Conservation (phyloP, 129 eudicot species). For the Artemisia tridentata region DNA sequence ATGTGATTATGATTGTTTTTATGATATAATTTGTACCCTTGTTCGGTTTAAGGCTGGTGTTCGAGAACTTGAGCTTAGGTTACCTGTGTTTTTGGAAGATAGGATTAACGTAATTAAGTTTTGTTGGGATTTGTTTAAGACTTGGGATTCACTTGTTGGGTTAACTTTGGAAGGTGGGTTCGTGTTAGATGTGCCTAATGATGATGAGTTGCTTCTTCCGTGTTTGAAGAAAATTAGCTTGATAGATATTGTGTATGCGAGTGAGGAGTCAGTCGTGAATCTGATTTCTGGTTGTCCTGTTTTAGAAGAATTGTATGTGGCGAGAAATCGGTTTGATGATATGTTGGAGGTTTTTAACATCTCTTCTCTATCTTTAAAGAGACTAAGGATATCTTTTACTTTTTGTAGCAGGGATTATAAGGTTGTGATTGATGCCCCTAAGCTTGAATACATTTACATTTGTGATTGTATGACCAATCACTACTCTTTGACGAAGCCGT, state of each 20-base stretch:
- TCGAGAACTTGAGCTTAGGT: constrained; percentile 19
- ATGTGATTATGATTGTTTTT: constrained; percentile 23
- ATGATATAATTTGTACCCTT: not conserved
- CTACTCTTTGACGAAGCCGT: too few relatives aligned
- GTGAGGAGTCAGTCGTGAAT: constrained; percentile 9
- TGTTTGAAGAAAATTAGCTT: constrained; percentile 24
- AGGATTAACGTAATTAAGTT: not conserved
- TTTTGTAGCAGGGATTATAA: too few relatives aligned
- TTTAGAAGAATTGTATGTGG: constrained; percentile 25
- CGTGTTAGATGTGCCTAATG: constrained; percentile 15
- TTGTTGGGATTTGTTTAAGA: constrained; percentile 24
- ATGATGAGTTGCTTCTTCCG: constrained; percentile 14
- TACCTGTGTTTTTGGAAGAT: constrained; percentile 2
- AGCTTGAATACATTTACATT: too few relatives aligned
- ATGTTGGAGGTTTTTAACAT: too few relatives aligned
- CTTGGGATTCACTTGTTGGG: constrained; percentile 15
- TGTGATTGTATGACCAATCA: too few relatives aligned
- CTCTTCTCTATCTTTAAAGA: too few relatives aligned
- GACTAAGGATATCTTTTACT: too few relatives aligned
- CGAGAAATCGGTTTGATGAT: too few relatives aligned
- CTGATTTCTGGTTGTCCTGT: constrained; percentile 29
- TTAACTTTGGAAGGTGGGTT: constrained; percentile 21
- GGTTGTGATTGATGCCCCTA: too few relatives aligned
- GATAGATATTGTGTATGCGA: constrained; percentile 7
- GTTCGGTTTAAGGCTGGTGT: constrained; percentile 12